phyloP scores from a whole-genome alignment of 108 stramenopile genomes.

The Nannochloropsis salina region DNA sequence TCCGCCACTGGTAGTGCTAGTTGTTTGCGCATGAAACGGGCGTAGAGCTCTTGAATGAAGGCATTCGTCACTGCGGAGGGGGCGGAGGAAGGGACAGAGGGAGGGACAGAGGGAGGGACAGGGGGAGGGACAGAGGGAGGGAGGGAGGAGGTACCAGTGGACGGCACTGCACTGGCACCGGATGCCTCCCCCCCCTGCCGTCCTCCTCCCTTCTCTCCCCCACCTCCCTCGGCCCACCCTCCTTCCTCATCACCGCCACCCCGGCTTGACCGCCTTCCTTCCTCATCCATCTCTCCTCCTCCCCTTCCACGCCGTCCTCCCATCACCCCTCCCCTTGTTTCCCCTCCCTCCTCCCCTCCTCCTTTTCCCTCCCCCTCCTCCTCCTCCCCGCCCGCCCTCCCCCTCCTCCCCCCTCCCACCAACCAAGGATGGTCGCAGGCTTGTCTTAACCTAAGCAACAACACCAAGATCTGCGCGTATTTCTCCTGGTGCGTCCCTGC shows the following conservation, averaged over 20 bases:
- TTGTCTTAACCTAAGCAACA: conserved; percentile 40
- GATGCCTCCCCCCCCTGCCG: background rate
- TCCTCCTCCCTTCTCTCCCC: background rate
- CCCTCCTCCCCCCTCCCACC: background rate
- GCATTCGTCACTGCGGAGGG: background rate
- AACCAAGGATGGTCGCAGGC: conserved; percentile 50
- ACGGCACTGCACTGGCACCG: background rate
- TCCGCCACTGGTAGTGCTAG: background rate
- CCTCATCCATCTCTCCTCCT: background rate
- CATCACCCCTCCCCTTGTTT: background rate
- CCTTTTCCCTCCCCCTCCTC: background rate
- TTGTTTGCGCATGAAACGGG: background rate
- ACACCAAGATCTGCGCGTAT: conserved; percentile 36
- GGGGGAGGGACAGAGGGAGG: background rate
- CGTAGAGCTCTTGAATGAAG: background rate
- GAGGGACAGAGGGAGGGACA: background rate
- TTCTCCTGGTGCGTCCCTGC: conserved; percentile 12
- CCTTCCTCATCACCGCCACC: background rate
- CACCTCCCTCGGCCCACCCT: background rate
- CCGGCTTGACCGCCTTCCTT: too few relatives aligned
- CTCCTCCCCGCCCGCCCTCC: background rate
- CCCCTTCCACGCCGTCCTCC: background rate
- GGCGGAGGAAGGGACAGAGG: background rate
- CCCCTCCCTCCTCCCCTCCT: background rate
- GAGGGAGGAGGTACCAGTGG: background rate